Evolutionary conservation across 2,329 filamentous ascomycete genomes (phyloP).

Genomic region (Fusarium pininemorale): DNA sequence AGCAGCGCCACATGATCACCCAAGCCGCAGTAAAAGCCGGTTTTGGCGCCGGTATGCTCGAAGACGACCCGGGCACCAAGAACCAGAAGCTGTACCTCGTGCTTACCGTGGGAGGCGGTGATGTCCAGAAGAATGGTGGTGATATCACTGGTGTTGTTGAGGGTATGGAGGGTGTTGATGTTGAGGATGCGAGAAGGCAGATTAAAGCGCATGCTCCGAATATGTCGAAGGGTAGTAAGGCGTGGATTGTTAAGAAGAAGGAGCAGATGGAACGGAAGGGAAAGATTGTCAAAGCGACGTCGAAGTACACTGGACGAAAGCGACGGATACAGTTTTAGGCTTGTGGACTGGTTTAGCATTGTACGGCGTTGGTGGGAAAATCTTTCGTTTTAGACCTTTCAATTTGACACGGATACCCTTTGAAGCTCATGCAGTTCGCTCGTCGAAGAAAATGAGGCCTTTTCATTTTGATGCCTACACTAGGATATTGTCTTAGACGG

Average conservation of each 20-base stretch:
- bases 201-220: slow-evolving; percentile 56
- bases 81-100: slow-evolving; percentile 97
- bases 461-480: no score
- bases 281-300: slow-evolving; percentile 90
- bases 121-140: slow-evolving; percentile 62
- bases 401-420: slow-evolving; percentile 39
- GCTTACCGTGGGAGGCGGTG: slow-evolving; percentile 79
- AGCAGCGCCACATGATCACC: slow-evolving; percentile 91
- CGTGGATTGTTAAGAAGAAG: slow-evolving; percentile 87
- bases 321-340: slow-evolving; percentile 77
- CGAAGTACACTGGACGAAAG: slow-evolving; percentile 94
- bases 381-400: slow-evolving; percentile 31
- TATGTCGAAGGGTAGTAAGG: slow-evolving; percentile 80
- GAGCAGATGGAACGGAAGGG: slow-evolving; percentile 95
- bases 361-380: slow-evolving; percentile 44
- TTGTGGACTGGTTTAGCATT: slow-evolving; percentile 33
- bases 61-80: slow-evolving; percentile 97
- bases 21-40: slow-evolving; percentile 90
- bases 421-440: neutral
- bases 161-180: slow-evolving; percentile 88
- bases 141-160: slow-evolving; percentile 92
- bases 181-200: slow-evolving; percentile 73
- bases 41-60: slow-evolving; percentile 92
- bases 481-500: neutral
- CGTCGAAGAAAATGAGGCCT: neutral